Evolutionary conservation across 2,329 filamentous ascomycete species (phyloP), one percentile per base, ranked within the genome.

Genomic region (Colletotrichum euphorbiae): DNA sequence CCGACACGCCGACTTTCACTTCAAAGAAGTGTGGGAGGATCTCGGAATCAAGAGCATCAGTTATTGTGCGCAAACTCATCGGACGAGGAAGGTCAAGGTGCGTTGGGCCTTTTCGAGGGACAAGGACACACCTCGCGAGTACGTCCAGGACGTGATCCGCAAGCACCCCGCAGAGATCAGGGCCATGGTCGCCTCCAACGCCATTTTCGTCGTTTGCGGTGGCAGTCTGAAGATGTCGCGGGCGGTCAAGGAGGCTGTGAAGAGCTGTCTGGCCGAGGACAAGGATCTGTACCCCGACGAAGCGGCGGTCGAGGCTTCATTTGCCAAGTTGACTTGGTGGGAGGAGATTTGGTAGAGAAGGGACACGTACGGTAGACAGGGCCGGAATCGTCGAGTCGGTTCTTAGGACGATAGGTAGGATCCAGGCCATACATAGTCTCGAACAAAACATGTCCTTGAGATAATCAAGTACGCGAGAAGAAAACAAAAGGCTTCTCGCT

Each of bases 1-100:
- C 73, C 80, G 83, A 11, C 74, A 81, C 0, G 87, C 90, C 0
- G 96, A 99, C 77, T 98, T 88, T 79, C 94, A 94, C 80, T 99
- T 96, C 77, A 78, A 83, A 5, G 78, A 90, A 0, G 94, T 98
- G 70, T 98, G 94, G 94, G 74, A 80, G 1, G 45, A 62, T 5
- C 50, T 73, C 61, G 17, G 40, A 46, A 9, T 9, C 28, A 28
- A 28, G 28, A 28, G 28, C 28, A 28, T 28, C 28, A 28, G 7
- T 28, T 28, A 6, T 28, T 2, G 6, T 8, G 6, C 28, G 28
- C 28, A 28, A 8, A 6, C 54, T 5, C n/a, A n/a, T n/a, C 28
- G 8, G 15, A 28, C 21, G 17, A 40, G 33, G n/a, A 42, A 43
- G 19, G 48, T 71, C 43, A 33, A 59, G 2, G 74, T 85, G 7